Base-by-base conservation (phyloP, 192 early-diverging fungal species). In the Coemansia asiatica region DNA sequence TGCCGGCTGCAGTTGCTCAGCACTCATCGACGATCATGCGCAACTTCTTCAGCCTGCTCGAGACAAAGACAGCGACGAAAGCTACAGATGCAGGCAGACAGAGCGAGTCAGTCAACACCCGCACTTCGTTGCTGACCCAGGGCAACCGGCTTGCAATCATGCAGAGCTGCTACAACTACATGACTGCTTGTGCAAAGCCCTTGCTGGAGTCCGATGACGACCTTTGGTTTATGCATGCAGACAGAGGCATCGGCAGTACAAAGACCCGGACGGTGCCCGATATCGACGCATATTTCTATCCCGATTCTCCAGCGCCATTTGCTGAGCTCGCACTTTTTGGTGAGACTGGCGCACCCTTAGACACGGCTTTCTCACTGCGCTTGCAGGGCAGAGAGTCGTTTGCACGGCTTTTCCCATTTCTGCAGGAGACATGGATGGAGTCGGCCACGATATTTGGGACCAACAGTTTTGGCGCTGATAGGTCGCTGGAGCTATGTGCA, bases 371-470 rank as follows among this genome's bases (percentile, higher is more conserved):
- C 0, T 58, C 61, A 9, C 55, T 74, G 4, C 36, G 74, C 19
- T 59, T 57, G 7, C 67, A 60, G 35, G 64, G 74, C 64, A 33
- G 16, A 21, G 79, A 69, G 67, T 53, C 86, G 73, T 31, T 83
- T 76, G 40, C 65, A 19, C 67, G 79, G 38, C 59, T 87, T 48
- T 85, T 90, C 53, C 90, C 90, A 19, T 79, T 90, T 48, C 74
- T 95, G 19, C 85, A 91, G 28, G 89, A 90, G 4, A 68, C 87
- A 0, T 95, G 93, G 93, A 67, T 92, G 21, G 93, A 95, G 63
- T 78, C 88, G 27, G 85, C 87, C 3, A 87, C 93, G 9, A 85
- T 90, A 0, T 92, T 95, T 67, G 80, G 83, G 1, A 60, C 79
- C 4, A 73, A 80, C 2, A 74, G 74, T 1, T 60, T 79, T 2